A percentile compares a stretch with the other conserved stretches of the same genome.
Evolutionary conservation across 2,329 filamentous ascomycete species (phyloP).

Genomic region (Sarocladium kiliense): DNA sequence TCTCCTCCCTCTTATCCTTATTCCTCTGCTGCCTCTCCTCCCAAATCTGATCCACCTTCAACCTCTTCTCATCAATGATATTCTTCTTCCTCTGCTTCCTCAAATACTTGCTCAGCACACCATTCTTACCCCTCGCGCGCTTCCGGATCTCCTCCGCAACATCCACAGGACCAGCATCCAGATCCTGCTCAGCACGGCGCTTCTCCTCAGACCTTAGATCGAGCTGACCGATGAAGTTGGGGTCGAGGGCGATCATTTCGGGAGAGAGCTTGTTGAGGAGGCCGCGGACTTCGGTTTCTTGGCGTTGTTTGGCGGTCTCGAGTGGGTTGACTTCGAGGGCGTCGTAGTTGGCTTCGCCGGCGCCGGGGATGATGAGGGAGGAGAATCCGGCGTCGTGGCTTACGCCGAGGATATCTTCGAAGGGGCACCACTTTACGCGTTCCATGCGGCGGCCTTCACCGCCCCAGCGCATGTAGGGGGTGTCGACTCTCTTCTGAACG

Average conservation of each 20-base stretch:
- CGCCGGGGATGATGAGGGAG: slow-evolving; percentile 83
- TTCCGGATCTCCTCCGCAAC: slow-evolving; percentile 64
- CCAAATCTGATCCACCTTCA: slow-evolving; percentile 80
- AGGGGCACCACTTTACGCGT: slow-evolving; percentile 85
- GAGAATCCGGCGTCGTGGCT: slow-evolving; percentile 83
- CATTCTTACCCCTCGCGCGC: slow-evolving; percentile 82
- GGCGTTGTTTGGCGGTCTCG: slow-evolving; percentile 87
- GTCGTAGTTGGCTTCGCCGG: slow-evolving; percentile 97
- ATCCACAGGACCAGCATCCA: slow-evolving; percentile 62
- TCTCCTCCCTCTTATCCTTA: slow-evolving; percentile 56
- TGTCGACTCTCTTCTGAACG: slow-evolving; percentile 74
- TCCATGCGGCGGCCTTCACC: slow-evolving; percentile 79
- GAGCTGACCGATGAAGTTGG: slow-evolving; percentile 83
- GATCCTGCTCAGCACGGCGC: slow-evolving; percentile 69
- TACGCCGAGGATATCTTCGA: slow-evolving; percentile 86
- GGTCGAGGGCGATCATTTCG: slow-evolving; percentile 94
- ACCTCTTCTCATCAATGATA: slow-evolving; percentile 89
- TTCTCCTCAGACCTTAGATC: slow-evolving; percentile 77
- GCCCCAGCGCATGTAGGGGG: slow-evolving; percentile 90
- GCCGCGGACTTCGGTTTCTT: slow-evolving; percentile 83
- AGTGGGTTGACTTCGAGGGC: slow-evolving; percentile 91
- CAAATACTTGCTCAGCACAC: slow-evolving; percentile 78
- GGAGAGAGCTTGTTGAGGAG: slow-evolving; percentile 92
- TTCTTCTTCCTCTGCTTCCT: slow-evolving; percentile 91
- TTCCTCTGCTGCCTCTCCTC: slow-evolving; percentile 65